Evolutionary conservation across 768 basidiomycete species (phyloP), one percentile per base, ranked within the genome.

Genomic region (Neoboletus subvelutipes): DNA sequence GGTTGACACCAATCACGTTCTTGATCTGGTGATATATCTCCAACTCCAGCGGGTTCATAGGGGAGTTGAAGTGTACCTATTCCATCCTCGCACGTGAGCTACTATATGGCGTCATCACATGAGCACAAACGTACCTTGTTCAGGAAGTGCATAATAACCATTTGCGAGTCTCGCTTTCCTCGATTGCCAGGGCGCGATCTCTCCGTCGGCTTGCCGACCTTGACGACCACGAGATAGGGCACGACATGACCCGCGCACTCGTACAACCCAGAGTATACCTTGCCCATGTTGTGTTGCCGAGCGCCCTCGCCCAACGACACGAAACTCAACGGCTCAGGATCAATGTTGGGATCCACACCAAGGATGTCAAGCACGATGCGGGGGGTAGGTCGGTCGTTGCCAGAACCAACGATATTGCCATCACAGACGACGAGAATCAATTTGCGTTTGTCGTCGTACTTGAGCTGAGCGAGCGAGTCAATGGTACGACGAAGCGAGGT

Each of bases 21-120:
- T 98, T 94, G 81, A 98, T 94, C 74, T 99, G 97, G 71, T 98
- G 97, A 69, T 94, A 98, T 78, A 99, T 96, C 77, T 99, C 97
- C 52, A 99, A 76, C 75, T 99, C 97, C 59, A 96, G 75, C 1
- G 97, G 97, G 67, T 90, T 92, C 97, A 99, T 98, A 0, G 94
- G 88, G 22, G 92, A 74, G 71, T 95, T 92, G 74, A 96, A 98
- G 74, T 98, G 97, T 45, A 98, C 97, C 92, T 94, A 57, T 26
- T 4, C 51, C 43, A 13, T 3, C 5, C 2, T 56, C 26, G 17
- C 17, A 5, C 3, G 4, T 68, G 34, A 62, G 52, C 20, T 3
- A 10, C 15, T 20, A 2, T 1, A 24, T 12, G 5, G 4, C n/a
- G 10, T 4, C 24, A 15, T 18, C 24, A 12, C 6, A 17, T 0